A percentile compares a stretch with the other conserved stretches of the same genome.
These are phyloP conservation scores for Termitomyces heimii DNA, from an alignment of 768 basidiomycete genomes.

Conservation along the genomic window DNA sequence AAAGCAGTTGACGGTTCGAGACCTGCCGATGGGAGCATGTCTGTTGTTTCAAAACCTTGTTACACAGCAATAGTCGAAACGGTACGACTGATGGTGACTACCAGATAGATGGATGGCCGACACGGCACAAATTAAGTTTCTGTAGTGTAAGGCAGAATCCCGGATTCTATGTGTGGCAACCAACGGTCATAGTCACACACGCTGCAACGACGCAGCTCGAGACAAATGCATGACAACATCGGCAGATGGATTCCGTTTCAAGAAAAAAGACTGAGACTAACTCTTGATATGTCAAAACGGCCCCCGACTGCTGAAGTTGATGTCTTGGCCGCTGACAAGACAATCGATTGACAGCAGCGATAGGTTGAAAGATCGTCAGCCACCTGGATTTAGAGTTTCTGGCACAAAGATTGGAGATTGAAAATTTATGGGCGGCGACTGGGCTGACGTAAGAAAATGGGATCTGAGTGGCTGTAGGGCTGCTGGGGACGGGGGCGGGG, in stretches of 20 bases:
- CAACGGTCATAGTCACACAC: constrained; percentile 4
- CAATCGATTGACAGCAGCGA: neutral
- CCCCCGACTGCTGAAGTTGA: constrained; percentile 2
- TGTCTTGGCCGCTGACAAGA: neutral
- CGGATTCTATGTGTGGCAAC: neutral
- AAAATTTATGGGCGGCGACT: constrained; percentile 19
- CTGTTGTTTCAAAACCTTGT: neutral
- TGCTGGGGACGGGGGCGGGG: neutral
- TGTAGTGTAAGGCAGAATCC: neutral
- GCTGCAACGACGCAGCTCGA: neutral
- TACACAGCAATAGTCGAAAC: neutral
- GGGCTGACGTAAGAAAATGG: constrained; percentile 15
- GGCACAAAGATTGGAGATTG: constrained; percentile 2
- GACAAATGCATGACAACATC: neutral
- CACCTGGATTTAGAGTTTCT: neutral
- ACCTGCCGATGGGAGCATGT: neutral
- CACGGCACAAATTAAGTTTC: neutral
- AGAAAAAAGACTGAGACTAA: neutral
- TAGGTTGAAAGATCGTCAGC: neutral
- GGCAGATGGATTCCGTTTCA: neutral
- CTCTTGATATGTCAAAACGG: constrained; percentile 3
- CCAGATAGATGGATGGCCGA: neutral
- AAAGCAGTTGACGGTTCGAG: neutral
- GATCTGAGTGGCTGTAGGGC: neutral
- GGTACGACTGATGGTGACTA: neutral